Evolutionary conservation across 345 rosid species (phyloP).

Genomic region (Firmiana major): DNA sequence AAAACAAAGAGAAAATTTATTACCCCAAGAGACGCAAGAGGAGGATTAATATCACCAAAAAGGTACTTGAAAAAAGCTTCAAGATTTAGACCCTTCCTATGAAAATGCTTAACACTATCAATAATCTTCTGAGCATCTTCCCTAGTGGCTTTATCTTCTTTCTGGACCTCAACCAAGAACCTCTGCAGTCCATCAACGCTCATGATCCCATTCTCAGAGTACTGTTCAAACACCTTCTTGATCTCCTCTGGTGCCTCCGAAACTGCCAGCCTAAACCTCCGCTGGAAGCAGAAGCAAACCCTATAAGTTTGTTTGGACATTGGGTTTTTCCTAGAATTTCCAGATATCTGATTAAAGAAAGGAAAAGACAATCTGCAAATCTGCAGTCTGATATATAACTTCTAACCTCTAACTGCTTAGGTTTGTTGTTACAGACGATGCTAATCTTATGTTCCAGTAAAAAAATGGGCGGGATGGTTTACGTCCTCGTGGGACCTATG

Average conservation of each 20-base stretch:
- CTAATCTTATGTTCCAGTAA: neutral
- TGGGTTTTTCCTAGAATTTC: neutral
- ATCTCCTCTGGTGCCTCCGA: conserved; percentile 60
- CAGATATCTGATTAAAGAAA: neutral
- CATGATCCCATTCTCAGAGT: conserved; percentile 64
- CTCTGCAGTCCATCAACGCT: conserved; percentile 42
- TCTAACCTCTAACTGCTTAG: neutral
- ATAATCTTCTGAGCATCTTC: conserved; percentile 60
- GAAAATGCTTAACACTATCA: conserved; percentile 42
- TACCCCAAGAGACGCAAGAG: conserved; percentile 48
- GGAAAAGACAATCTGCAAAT: neutral
- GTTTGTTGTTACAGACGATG: neutral
- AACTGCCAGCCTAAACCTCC: conserved; percentile 44
- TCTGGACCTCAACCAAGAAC: conserved; percentile 62
- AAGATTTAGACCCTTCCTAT: conserved; percentile 46
- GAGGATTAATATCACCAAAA: conserved; percentile 44
- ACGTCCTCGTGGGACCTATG: neutral
- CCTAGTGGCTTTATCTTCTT: conserved; percentile 39
- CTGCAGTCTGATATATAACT: neutral
- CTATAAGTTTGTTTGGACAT: conserved; percentile 67
- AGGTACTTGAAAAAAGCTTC: conserved; percentile 67
- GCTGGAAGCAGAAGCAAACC: conserved; percentile 25
- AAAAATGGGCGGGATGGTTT: neutral
- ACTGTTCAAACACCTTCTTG: conserved; percentile 42
- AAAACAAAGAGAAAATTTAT: neutral